Percentiles rank a stretch among this genome's conserved stretches.
phyloP scores from a whole-genome alignment of 257 asterid genomes.

The Jacaranda copaia region DNA sequence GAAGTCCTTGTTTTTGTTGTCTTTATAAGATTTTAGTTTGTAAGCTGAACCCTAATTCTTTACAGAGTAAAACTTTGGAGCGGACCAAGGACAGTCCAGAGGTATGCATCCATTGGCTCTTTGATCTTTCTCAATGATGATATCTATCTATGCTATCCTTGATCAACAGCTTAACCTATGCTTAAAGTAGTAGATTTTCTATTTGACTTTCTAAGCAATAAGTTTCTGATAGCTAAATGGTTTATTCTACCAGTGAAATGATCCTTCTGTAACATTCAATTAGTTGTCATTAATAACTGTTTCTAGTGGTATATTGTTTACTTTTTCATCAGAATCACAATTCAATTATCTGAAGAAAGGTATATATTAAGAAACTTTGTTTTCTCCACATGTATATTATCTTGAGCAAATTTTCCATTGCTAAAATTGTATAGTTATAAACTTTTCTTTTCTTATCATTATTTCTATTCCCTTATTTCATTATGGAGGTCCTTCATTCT shows the following conservation, averaged over 20 bases:
- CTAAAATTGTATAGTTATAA: neutral
- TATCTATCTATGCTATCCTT: slow-evolving; percentile 11
- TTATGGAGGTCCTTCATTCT: slow-evolving; percentile 4
- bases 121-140: slow-evolving; percentile 12
- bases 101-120: slow-evolving; percentile 47
- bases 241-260: neutral
- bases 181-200: slow-evolving; percentile 10
- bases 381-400: neutral
- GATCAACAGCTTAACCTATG: slow-evolving; percentile 5
- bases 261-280: neutral
- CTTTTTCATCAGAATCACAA: neutral
- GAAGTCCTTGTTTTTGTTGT: slow-evolving; percentile 6
- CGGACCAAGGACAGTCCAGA: slow-evolving; percentile 53
- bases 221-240: slow-evolving; percentile 13
- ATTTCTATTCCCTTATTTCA: neutral
- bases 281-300: neutral
- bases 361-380: neutral
- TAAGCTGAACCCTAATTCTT: slow-evolving; percentile 15
- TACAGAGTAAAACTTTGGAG: slow-evolving; percentile 54
- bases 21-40: slow-evolving; percentile 1
- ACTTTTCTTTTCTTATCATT: slow-evolving; percentile 1
- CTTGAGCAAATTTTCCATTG: neutral
- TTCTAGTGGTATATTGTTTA: neutral
- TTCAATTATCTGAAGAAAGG: neutral
- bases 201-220: neutral